A percentile compares a stretch with the other conserved stretches of the same genome.
Evolutionary conservation across 2,329 filamentous ascomycete genomes (phyloP).

Genomic region (Diaporthe humulicola): DNA sequence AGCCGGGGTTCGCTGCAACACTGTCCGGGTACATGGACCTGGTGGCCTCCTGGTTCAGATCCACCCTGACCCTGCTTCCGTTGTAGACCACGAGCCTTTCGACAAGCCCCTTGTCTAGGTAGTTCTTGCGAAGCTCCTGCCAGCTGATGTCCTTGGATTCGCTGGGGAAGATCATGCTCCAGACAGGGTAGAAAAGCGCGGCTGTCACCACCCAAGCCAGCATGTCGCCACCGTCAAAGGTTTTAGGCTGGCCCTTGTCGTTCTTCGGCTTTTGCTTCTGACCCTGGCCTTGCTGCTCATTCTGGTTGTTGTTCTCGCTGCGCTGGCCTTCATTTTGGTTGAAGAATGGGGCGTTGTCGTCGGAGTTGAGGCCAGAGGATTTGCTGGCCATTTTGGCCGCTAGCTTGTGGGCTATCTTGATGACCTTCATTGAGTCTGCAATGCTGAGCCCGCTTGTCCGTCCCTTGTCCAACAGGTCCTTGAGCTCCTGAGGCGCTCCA

Average conservation of each 20-base stretch:
- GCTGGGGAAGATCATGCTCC: conserved; percentile 56
- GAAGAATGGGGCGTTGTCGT: conserved; percentile 44
- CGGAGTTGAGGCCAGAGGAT: conserved; percentile 43
- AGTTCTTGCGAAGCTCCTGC: conserved; percentile 95
- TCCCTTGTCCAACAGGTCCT: conserved; percentile 68
- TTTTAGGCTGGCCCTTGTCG: conserved; percentile 39
- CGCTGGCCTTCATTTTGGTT: conserved; percentile 45
- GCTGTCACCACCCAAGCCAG: conserved; percentile 61
- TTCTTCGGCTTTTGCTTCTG: conserved; percentile 45
- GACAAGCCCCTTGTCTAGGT: conserved; percentile 95
- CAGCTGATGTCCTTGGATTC: conserved; percentile 86
- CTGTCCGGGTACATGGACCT: conserved; percentile 82
- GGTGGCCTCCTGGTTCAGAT: conserved; percentile 82
- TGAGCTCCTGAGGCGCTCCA: conserved; percentile 78
- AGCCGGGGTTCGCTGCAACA: conserved; percentile 74
- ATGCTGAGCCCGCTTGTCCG: conserved; percentile 63
- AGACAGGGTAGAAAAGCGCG: conserved; percentile 59
- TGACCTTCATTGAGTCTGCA: conserved; percentile 70
- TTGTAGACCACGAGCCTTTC: conserved; percentile 90
- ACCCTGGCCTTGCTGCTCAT: conserved; percentile 37
- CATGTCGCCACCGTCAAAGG: conserved; percentile 61
- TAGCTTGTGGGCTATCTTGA: conserved; percentile 68
- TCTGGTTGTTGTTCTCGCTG: conserved; percentile 40
- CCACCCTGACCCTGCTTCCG: conserved; percentile 76
- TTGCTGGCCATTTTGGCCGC: conserved; percentile 56